phyloP scores from a whole-genome alignment of 768 basidiomycete genomes.

The Mycena kentingensis region DNA sequence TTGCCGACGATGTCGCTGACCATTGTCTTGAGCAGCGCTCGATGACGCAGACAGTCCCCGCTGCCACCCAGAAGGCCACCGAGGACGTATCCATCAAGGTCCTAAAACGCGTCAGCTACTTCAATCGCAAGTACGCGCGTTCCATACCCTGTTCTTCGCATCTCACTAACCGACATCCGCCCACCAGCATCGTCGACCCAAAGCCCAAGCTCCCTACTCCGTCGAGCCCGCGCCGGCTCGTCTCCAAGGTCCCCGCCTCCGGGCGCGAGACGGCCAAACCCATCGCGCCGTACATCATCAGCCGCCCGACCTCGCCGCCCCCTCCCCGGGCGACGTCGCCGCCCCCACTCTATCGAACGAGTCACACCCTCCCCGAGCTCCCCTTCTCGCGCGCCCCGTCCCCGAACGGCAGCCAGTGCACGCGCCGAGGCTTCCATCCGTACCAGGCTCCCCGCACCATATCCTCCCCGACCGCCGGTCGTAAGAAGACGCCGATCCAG shows the following conservation, averaged over 20 bases:
- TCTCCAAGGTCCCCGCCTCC: neutral
- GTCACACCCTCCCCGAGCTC: no score
- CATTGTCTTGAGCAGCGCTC: neutral
- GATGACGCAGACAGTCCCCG: neutral
- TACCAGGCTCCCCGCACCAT: no score
- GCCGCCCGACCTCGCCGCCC: neutral
- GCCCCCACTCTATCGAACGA: no score
- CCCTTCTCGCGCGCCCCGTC: no score
- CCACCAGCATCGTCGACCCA: constrained; percentile 6
- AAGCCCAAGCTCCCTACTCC: neutral
- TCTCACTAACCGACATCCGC: neutral
- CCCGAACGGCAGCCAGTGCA: no score
- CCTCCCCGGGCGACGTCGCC: no score
- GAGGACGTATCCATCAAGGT: neutral
- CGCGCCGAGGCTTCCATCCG: no score
- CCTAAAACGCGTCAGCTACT: neutral
- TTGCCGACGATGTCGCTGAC: neutral
- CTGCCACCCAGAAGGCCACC: neutral
- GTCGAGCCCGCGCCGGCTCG: neutral
- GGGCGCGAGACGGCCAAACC: no score
- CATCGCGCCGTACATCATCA: neutral
- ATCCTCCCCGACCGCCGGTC: no score
- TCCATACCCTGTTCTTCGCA: neutral
- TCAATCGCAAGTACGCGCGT: constrained; percentile 6
- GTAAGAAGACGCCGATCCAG: no score